Base-by-base conservation (phyloP, 108 stramenopile genomes). In the Parmales sp. region DNA sequence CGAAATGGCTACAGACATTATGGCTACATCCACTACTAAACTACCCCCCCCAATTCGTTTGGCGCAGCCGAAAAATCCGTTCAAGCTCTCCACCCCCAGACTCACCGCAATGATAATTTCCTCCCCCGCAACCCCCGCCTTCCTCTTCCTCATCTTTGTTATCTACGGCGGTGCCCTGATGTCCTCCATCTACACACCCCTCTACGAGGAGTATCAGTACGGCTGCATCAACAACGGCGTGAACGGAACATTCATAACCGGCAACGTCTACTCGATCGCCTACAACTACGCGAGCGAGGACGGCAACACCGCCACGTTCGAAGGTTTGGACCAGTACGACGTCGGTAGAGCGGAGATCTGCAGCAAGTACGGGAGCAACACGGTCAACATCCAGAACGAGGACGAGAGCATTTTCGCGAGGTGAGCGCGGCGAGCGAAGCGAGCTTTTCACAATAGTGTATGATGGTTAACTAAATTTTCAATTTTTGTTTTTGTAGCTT, bases 241-340 rank as follows among this genome's bases (percentile, higher is more conserved):
- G 5, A 60, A 60, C 54, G 54, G 54, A 34, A 60, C 54, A 5
- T 60, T 60, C 54, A 13, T 60, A 28, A 60, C 54, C 29, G 54
- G 36, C 9, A 81, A 81, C 63, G 63, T 81, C 6, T 78, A 54
- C 41, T 78, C 80, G 28, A 34, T 81, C 28, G 60, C 73, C 11
- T 81, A 81, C 48, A 81, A 81, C 44, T 64, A 78, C 76, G 80
- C 80, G n/a, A 76, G 73, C 45, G 74, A 81, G 39, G 77, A 78
- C 13, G 80, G 80, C 25, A 81, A 78, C 39, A 70, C 68, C 7
- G 13, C 73, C 16, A 46, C 78, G 28, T 46, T 81, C 2, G 71
- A 77, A 19, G 80, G 80, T 38, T 66, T 73, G 64, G 72, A 81
- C 51, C 64, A 60, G 36, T 81, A 73, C 69, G 77, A 81, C 31